Percentiles rank a stretch among this genome's conserved stretches.
phyloP scores from a whole-genome alignment of 352 stramenopile genomes.

The Phytophthora pinifolia region DNA sequence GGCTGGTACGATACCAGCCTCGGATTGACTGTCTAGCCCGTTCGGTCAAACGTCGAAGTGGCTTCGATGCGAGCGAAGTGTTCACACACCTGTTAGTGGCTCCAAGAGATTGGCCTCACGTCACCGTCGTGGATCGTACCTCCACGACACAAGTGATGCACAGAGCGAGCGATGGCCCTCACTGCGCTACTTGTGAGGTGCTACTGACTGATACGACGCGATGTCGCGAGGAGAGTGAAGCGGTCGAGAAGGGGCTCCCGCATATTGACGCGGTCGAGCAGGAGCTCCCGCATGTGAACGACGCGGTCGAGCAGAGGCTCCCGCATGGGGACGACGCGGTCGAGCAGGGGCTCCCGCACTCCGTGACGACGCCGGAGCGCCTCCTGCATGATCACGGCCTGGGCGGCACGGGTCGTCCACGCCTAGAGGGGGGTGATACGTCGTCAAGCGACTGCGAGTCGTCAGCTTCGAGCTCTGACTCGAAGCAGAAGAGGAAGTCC shows the following conservation, averaged over 20 bases:
- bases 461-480: background rate
- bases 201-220: background rate
- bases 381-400: background rate
- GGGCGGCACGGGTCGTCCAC: background rate
- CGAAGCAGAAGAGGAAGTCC: background rate
- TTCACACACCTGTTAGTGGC: constrained; percentile 16
- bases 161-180: constrained; percentile 18
- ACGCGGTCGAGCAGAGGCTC: too few relatives aligned
- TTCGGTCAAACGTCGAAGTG: constrained; percentile 12
- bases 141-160: constrained; percentile 5
- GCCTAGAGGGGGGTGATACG: constrained; percentile 2
- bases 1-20: too few relatives aligned
- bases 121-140: constrained; percentile 7
- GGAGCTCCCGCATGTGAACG: too few relatives aligned
- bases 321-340: constrained; percentile 10
- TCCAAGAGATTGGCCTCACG: constrained; percentile 9
- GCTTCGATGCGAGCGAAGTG: constrained; percentile 17
- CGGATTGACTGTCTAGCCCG: too few relatives aligned
- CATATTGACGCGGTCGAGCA: too few relatives aligned
- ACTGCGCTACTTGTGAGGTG: constrained; percentile 6
- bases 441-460: background rate
- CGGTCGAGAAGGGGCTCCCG: too few relatives aligned
- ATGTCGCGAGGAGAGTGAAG: too few relatives aligned
- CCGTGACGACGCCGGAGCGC: background rate
- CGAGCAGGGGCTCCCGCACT: constrained; percentile 5